phyloP scores from a whole-genome alignment of 1,284 basidiomycete species.

The Cystobasidium pallidum region DNA sequence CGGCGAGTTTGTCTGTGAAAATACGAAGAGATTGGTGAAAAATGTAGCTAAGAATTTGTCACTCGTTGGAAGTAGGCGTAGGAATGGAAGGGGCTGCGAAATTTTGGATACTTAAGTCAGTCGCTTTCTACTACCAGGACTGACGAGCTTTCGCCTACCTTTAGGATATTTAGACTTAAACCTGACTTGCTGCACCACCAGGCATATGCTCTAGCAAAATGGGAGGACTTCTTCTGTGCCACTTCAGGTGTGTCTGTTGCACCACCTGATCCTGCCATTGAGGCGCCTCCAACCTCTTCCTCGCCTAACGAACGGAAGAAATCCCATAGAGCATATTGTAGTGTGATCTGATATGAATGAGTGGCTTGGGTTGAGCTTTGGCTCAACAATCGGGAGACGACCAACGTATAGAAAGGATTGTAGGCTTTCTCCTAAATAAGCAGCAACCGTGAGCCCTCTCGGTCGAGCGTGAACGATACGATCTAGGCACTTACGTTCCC shows the following conservation, averaged over 20 bases:
- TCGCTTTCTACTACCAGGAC: not conserved
- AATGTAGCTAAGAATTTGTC: slow-evolving; percentile 70
- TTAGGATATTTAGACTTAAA: slow-evolving; percentile 74
- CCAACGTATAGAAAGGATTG: slow-evolving; percentile 94
- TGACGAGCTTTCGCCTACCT: slow-evolving; percentile 61
- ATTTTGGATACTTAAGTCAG: not conserved
- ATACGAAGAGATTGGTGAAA: slow-evolving; percentile 69
- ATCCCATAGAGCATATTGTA: slow-evolving; percentile 97
- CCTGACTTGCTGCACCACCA: slow-evolving; percentile 81
- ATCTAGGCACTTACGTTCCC: slow-evolving; percentile 72
- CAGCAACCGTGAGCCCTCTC: slow-evolving; percentile 8
- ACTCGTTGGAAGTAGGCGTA: slow-evolving; percentile 67
- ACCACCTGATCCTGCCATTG: slow-evolving; percentile 69
- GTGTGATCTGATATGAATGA: slow-evolving; percentile 79
- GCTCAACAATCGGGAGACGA: slow-evolving; percentile 66
- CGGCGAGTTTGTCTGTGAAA: slow-evolving; percentile 73
- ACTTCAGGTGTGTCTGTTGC: slow-evolving; percentile 56
- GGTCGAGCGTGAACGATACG: not conserved
- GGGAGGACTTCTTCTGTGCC: slow-evolving; percentile 65
- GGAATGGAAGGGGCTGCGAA: slow-evolving; percentile 79
- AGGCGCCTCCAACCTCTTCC: slow-evolving; percentile 75
- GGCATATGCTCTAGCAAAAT: slow-evolving; percentile 72
- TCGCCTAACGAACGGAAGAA: slow-evolving; percentile 91
- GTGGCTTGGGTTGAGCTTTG: slow-evolving; percentile 54
- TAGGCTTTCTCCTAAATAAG: slow-evolving; percentile 75